Base-by-base conservation (phyloP, 352 stramenopile species). In the Globisporangium emineosum region DNA sequence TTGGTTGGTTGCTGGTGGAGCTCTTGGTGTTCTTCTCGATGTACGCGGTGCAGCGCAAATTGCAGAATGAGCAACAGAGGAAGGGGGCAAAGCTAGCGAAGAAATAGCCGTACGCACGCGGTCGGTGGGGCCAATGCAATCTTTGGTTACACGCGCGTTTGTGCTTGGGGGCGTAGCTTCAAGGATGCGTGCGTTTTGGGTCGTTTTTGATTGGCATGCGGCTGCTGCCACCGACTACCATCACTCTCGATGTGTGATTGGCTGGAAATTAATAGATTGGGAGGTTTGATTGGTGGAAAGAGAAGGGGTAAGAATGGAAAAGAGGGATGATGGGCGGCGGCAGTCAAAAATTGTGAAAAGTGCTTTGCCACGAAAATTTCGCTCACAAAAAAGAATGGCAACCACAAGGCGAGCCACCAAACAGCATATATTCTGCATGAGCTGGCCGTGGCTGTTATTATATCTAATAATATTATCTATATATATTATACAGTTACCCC, bases 1-100 rank as follows among this genome's bases (percentile, higher is more conserved):
- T 27, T n/a, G 25, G 23, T 54, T 54, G 21, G 23, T 25, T 54
- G 47, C 43, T n/a, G 49, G 23, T 64, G 43, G 17, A 21, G 29
- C 52, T 23, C 17, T 40, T 50, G n/a, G 23, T 43, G 5, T 37
- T 25, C 43, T 68, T 45, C 32, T 49, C 57, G 53, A 40, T 57
- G 61, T 37, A 29, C 29, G 40, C 51, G 42, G 23, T 30, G 25
- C 23, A 37, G 60, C 40, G 62, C 53, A 67, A 43, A 56, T 67
- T 62, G 53, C 25, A 67, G 55, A 67, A 57, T 67, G 60, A 66
- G 21, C 37, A 58, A n/a, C 19, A 27, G 21, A 29, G 8, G 27
- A 21, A 47, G 9, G 45, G 8, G 13, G 13, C 12, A 19, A 50
- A 49, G 13, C 29, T 25, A 27, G 55, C 32, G 6, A n/a, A n/a